Percentiles rank a stretch among this genome's conserved stretches.
phyloP scores from a whole-genome alignment of 371 early-diverging fungal genomes.

The Blakeslea trispora region DNA sequence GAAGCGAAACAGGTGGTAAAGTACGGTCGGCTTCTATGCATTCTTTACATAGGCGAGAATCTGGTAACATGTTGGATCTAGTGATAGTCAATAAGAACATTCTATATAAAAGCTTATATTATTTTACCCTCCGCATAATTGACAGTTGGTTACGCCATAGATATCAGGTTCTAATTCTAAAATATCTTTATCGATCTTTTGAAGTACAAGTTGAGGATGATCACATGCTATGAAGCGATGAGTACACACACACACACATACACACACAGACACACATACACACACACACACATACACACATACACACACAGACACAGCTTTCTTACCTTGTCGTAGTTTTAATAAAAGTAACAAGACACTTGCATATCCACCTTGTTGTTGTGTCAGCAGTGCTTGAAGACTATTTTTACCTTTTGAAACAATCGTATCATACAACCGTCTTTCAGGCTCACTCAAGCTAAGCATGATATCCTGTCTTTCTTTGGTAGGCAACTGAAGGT shows the following conservation, averaged over 20 bases:
- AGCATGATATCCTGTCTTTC: slow-evolving; percentile 55
- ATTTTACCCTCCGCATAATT: slow-evolving; percentile 42
- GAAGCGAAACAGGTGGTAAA: neutral
- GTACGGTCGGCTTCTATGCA: slow-evolving; percentile 1
- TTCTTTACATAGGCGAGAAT: neutral
- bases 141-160: slow-evolving; percentile 22
- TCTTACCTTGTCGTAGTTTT: slow-evolving; percentile 54
- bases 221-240: slow-evolving; percentile 67
- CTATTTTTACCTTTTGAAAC: slow-evolving; percentile 47
- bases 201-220: slow-evolving; percentile 77
- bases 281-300: too few species aligned
- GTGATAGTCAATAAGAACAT: too few species aligned
- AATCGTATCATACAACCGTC: slow-evolving; percentile 62
- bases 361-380: slow-evolving; percentile 54
- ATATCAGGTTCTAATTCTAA: slow-evolving; percentile 26
- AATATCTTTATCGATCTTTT: slow-evolving; percentile 47
- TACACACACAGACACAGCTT: too few species aligned
- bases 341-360: slow-evolving; percentile 60
- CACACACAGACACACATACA: too few species aligned
- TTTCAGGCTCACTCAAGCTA: slow-evolving; percentile 59
- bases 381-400: slow-evolving; percentile 45
- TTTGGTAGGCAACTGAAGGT: slow-evolving; percentile 59
- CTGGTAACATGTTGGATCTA: too few species aligned
- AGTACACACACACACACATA: too few species aligned
- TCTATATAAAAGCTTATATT: too few species aligned